phyloP scores from a whole-genome alignment of 257 asterid genomes.

The Jaltomata sinuosa region DNA sequence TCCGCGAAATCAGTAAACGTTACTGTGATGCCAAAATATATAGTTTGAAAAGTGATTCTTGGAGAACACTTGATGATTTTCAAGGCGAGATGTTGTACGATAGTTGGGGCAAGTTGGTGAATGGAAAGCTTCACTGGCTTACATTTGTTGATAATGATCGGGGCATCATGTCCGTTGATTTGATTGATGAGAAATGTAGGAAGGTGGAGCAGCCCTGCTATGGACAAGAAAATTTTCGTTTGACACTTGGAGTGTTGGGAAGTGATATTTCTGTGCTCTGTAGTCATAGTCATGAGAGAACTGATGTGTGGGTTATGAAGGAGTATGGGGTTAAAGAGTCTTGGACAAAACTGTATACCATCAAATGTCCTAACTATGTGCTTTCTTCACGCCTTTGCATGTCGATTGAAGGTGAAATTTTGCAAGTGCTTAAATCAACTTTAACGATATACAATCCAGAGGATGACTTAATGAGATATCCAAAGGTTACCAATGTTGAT shows the following conservation, averaged over 20 bases:
- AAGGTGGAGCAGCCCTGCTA: background rate
- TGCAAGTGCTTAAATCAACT: constrained; percentile 15
- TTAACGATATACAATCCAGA: constrained; percentile 24
- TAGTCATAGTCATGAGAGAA: background rate
- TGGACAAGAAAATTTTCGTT: background rate
- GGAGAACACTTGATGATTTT: background rate
- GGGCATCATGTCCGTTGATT: background rate
- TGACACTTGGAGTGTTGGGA: background rate
- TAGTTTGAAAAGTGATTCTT: background rate
- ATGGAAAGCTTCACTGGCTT: background rate
- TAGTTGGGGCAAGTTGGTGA: background rate
- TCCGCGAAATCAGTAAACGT: background rate
- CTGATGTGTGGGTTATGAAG: background rate
- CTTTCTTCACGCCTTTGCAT: constrained; percentile 12
- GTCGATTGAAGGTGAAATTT: constrained; percentile 21
- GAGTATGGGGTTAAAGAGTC: background rate
- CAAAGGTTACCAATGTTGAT: background rate
- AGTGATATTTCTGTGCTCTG: background rate
- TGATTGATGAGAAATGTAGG: background rate
- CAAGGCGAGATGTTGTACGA: background rate
- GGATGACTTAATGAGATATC: constrained; percentile 19
- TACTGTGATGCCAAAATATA: background rate
- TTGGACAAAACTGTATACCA: background rate
- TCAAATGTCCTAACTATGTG: background rate
- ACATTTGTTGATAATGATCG: background rate